Percentiles rank a stretch among this genome's conserved stretches.
Evolutionary conservation across 257 asterid species (phyloP).

Genomic region (Gynochthodes officinalis): DNA sequence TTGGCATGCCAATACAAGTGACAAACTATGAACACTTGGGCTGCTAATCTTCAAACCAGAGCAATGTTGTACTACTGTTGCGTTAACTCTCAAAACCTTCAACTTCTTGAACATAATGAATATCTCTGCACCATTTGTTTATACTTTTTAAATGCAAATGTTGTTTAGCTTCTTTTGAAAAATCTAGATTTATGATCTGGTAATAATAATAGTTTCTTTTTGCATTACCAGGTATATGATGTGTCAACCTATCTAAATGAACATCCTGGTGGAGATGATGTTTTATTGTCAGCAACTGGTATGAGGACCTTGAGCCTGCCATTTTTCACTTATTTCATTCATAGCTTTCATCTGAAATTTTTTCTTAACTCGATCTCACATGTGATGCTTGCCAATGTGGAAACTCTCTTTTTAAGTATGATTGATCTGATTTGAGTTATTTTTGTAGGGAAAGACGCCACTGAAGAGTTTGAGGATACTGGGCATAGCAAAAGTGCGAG

Average conservation of each 20-base stretch:
- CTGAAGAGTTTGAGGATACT: constrained; percentile 93
- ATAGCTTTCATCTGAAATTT: constrained; percentile 6
- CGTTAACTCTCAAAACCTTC: not conserved
- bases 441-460: constrained; percentile 74
- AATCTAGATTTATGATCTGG: not conserved
- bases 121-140: not conserved
- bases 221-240: constrained; percentile 73
- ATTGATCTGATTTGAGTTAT: constrained; percentile 2
- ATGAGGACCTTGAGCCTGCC: constrained; percentile 10
- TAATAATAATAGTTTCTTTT: constrained; percentile 11
- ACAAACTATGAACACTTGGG: not conserved
- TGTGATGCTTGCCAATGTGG: not conserved
- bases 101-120: too few species aligned
- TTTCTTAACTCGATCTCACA: too few species aligned
- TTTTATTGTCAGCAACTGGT: constrained; percentile 65
- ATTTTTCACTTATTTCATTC: not conserved
- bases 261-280: constrained; percentile 98
- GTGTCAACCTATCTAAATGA: constrained; percentile 82
- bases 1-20: too few species aligned
- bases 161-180: not conserved
- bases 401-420: not conserved
- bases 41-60: not conserved
- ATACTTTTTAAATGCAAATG: not conserved
- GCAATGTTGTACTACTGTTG: not conserved
- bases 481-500: constrained; percentile 87